Base-by-base conservation (phyloP, 2,329 filamentous ascomycete species). In the Trichoderma afroharzianum region DNA sequence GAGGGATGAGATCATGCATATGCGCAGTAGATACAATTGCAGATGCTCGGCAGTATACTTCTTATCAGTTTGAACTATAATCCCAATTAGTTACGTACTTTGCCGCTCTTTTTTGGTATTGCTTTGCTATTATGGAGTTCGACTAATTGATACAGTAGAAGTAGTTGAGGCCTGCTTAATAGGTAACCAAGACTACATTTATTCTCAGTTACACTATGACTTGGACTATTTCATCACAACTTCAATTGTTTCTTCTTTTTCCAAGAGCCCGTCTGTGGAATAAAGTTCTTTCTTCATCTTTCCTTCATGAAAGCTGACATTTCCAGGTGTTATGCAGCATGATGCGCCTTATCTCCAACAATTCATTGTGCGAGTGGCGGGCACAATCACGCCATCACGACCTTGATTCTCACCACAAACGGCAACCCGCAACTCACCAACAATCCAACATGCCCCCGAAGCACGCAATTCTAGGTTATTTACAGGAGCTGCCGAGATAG, bases 341-440 rank as follows among this genome's bases (percentile, higher is more conserved):
- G 7, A 12, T 58, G 63, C 50, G 33, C 39, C 58, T 70, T 70
- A 70, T 70, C 68, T 61, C n/a, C 18, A 39, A 7, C 32, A 18
- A 53, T 63, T 57, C 67, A 70, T 70, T 70, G 30, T 70, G 68
- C 43, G 30, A 70, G 68, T 63, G 68, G 58, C 32, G 68, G 68
- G n/a, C 43, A 15, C 21, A 55, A 70, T 70, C 68, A 70, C 68
- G 68, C 68, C 32, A 70, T 70, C 68, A 70, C 59, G 30, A 70
- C 68, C 68, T 57, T 63, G 68, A 55, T 36, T 14, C n/a, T 70
- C 58, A 63, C 47, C 24, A 58, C 68, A 47, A 55, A 63, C 58
- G 28, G 68, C 58, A 67, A 24, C 26, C 30, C 58, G 68, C 58
- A 24, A 14, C 43, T 67, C 58, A 18, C 36, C 43, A 50, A 70